Evolutionary conservation across 1,284 basidiomycete species (phyloP).

Genomic region (Paramarasmius palmivorus): DNA sequence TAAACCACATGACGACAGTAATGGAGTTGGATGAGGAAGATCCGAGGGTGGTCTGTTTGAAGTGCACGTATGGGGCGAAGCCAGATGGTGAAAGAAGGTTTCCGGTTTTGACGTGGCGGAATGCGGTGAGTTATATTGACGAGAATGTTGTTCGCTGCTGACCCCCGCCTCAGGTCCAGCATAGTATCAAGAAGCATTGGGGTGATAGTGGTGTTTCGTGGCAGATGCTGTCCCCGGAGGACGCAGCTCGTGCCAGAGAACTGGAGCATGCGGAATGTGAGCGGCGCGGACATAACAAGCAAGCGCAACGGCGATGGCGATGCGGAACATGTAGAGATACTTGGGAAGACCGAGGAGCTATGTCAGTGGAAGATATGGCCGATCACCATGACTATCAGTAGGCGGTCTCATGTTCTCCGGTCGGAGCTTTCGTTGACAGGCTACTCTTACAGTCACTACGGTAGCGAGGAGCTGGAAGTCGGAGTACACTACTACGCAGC

Average conservation of each 20-base stretch:
- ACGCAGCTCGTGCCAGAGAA: slow-evolving; percentile 21
- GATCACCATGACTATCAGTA: slow-evolving; percentile 18
- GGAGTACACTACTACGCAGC: slow-evolving; percentile 9
- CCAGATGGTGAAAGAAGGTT: slow-evolving; percentile 33
- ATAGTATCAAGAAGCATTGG: slow-evolving; percentile 31
- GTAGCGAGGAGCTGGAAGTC: background rate
- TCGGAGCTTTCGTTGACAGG: background rate
- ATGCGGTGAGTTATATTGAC: slow-evolving; percentile 25
- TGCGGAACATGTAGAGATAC: slow-evolving; percentile 29
- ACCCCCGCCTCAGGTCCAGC: too few species aligned
- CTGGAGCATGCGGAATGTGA: slow-evolving; percentile 19
- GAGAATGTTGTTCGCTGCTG: background rate
- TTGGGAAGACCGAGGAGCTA: slow-evolving; percentile 19
- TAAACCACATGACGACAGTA: slow-evolving; percentile 24
- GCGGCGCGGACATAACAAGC: slow-evolving; percentile 3
- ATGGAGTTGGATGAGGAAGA: slow-evolving; percentile 29
- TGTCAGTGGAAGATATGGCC: slow-evolving; percentile 19
- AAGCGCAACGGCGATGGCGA: slow-evolving; percentile 23
- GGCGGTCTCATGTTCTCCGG: slow-evolving; percentile 1
- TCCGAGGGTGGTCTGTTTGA: slow-evolving; percentile 35
- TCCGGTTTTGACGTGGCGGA: slow-evolving; percentile 31
- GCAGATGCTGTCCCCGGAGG: slow-evolving; percentile 27
- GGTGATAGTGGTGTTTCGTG: slow-evolving; percentile 26
- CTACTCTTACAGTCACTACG: slow-evolving; percentile 5
- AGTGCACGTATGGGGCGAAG: slow-evolving; percentile 30